Evolutionary conservation across 129 eudicot genomes (phyloP), one percentile per base, ranked within the genome.

Genomic region (Silybum marianum): DNA sequence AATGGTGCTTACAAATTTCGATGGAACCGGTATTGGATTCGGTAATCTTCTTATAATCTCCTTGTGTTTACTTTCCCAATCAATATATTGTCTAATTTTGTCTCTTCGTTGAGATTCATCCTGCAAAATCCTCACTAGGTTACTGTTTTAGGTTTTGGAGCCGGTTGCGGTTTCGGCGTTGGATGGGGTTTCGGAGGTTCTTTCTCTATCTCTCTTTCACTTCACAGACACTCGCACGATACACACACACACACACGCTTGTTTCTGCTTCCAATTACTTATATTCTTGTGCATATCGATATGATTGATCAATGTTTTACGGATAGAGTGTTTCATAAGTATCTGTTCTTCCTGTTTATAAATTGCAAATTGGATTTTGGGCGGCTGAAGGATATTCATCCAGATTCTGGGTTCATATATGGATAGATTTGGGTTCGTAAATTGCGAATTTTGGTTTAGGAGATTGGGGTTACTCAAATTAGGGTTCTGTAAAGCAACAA

Each of bases 161-260:
- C 86, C 67, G 97, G 97, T 38, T 92, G 97, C 83, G 97, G 97
- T 48, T 92, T 92, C 72, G 97, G 97, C 28, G 83, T 92, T 65
- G 97, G 97, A 71, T 92, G 97, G 97, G 97, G 97, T 3, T 92
- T 92, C 74, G 97, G 97, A 92, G 97, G 97, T 92, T 14, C n/a
- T 71, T 38, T 79, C 75, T 78, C 76, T 72, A 69, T 73, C 44
- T 73, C 22, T 54, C 69, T 70, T 65, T 40, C 69, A 42, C 30
- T 58, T 9, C n/a, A n/a, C n/a, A n/a, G n/a, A n/a, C n/a, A n/a
- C 42, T 11, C 70, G 21, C 7, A 21, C 70, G n/a, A 28, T 6
- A 2, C 69, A 18, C 48, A n/a, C 67, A 46, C 6, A n/a, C 13
- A 32, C 72, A 65, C 73, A 13, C 65, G 28, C 34, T n/a, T 42